Evolutionary conservation across 331 rosid genomes (phyloP).

Genomic region (Erythrophleum ivorense): DNA sequence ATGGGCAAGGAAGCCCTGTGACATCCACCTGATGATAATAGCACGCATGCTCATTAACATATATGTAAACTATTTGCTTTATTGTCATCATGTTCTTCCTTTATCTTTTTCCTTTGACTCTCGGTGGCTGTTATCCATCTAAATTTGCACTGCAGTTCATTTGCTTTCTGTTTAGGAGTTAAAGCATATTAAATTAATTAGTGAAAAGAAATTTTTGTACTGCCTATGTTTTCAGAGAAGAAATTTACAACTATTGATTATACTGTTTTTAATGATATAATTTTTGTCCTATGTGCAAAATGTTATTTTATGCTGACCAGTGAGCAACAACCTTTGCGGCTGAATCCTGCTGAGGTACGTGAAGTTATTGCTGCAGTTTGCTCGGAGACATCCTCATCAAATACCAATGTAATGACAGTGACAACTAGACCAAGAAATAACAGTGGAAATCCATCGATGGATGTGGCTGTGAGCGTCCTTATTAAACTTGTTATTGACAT

Average conservation of each 20-base stretch:
- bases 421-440: conserved; percentile 73
- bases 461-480: conserved; percentile 99
- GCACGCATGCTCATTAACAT: background rate
- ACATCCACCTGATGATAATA: background rate
- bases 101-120: background rate
- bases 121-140: conserved; percentile 6
- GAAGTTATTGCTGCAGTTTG: conserved; percentile 99
- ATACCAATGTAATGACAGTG: conserved; percentile 58
- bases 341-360: conserved; percentile 96
- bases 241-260: background rate
- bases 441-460: conserved; percentile 89
- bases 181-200: conserved; percentile 10
- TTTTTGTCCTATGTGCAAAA: conserved; percentile 41
- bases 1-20: conserved; percentile 10
- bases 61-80: background rate
- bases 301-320: conserved; percentile 62
- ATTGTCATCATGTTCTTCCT: background rate
- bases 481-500: conserved; percentile 98
- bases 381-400: conserved; percentile 76
- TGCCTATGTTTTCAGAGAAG: conserved; percentile 25
- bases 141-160: background rate
- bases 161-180: conserved; percentile 18
- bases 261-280: conserved; percentile 30
- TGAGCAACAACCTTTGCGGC: conserved; percentile 96
- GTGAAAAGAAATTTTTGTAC: conserved; percentile 18